Evolutionary conservation across 2,329 filamentous ascomycete genomes (phyloP).

Genomic region (Hortaea werneckii): DNA sequence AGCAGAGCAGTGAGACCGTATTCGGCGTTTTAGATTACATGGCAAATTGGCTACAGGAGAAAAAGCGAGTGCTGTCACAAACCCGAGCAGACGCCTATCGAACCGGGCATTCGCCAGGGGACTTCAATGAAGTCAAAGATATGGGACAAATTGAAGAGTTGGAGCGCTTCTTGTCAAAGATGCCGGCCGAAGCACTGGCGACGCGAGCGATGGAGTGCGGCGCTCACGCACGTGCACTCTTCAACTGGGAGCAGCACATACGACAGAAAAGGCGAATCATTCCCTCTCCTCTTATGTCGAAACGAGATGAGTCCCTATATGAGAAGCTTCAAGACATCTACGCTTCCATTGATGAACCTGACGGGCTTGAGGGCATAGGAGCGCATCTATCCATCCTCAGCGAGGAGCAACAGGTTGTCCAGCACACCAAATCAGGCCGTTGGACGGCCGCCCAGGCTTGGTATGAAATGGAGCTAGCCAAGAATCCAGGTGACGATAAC

Average conservation of each 20-base stretch:
- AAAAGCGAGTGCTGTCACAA: constrained; percentile 43
- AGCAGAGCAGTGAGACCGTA: constrained; percentile 82
- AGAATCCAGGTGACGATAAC: constrained; percentile 65
- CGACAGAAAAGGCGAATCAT: constrained; percentile 38
- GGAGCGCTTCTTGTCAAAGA: constrained; percentile 58
- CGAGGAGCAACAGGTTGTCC: constrained; percentile 84
- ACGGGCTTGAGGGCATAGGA: constrained; percentile 90
- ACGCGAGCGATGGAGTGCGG: constrained; percentile 84
- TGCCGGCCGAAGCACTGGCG: constrained; percentile 65
- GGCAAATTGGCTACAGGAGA: constrained; percentile 78
- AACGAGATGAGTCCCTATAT: constrained; percentile 43
- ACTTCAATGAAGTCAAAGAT: constrained; percentile 43
- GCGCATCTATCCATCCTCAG: constrained; percentile 77
- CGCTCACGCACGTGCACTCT: constrained; percentile 82
- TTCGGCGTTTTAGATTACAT: constrained; percentile 88
- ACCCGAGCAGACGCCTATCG: constrained; percentile 32
- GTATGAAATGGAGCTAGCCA: constrained; percentile 84
- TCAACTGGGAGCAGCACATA: constrained; percentile 90
- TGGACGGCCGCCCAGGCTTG: constrained; percentile 95
- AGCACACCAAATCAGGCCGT: constrained; percentile 82
- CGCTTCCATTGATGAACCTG: constrained; percentile 92
- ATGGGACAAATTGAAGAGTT: constrained; percentile 53
- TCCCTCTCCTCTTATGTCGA: constrained; percentile 29
- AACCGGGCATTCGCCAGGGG: constrained; percentile 32
- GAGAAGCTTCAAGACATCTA: constrained; percentile 79